phyloP scores from a whole-genome alignment of 305 asterid species.

The Fraxinus angustifolia region DNA sequence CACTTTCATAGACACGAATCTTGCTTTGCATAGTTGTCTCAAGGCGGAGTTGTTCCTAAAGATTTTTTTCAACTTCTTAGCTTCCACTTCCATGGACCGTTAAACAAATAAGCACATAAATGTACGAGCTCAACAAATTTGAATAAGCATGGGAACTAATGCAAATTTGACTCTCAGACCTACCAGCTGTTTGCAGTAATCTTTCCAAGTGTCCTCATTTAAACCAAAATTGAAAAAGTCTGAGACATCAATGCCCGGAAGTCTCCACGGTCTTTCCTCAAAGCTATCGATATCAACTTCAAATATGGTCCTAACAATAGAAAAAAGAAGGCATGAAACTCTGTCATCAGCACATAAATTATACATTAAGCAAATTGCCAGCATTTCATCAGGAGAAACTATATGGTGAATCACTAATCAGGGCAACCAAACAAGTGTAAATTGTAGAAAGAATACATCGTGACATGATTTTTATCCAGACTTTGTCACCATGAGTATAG shows the following conservation, averaged over 20 bases:
- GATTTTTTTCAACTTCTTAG: slow-evolving; percentile 28
- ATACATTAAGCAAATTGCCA: not conserved
- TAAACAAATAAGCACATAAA: not conserved
- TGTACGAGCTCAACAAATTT: not conserved
- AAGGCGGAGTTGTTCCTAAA: slow-evolving; percentile 86
- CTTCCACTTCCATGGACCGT: slow-evolving; percentile 16
- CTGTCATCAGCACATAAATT: slow-evolving; percentile 12
- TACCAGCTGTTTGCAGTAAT: slow-evolving; percentile 91
- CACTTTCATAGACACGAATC: slow-evolving; percentile 95
- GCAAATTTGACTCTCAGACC: slow-evolving; percentile 22
- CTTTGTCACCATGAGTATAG: not conserved
- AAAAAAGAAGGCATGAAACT: slow-evolving; percentile 9
- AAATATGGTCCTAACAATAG: slow-evolving; percentile 77
- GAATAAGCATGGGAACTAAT: not conserved
- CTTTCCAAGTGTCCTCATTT: slow-evolving; percentile 92
- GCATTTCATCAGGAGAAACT: slow-evolving; percentile 11
- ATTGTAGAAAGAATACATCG: not conserved
- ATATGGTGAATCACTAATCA: not conserved
- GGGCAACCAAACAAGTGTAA: slow-evolving; percentile 1
- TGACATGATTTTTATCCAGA: not conserved
- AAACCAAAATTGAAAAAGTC: slow-evolving; percentile 91
- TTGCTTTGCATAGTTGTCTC: slow-evolving; percentile 93
- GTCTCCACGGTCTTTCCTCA: slow-evolving; percentile 95
- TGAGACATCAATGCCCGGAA: slow-evolving; percentile 65
- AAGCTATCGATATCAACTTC: slow-evolving; percentile 92